Base-by-base conservation (phyloP, 345 rosid species). In the Acer yangbiense region DNA sequence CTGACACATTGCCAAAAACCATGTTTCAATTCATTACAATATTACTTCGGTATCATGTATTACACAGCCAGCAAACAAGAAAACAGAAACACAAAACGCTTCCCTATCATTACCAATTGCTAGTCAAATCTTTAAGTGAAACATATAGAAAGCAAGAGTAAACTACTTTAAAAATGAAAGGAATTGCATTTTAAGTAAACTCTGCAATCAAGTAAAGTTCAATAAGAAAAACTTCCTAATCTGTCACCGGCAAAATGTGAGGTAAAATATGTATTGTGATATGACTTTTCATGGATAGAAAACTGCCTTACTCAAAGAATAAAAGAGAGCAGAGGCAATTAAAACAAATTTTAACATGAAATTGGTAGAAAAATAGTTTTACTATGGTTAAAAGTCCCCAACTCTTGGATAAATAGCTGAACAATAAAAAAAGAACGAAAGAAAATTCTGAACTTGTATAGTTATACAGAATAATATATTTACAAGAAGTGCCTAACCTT, bases 401-500 rank as follows among this genome's bases (percentile, higher is more conserved):
- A 18, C 46, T 35, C 9, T 41, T 11, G 17, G 71, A 68, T n/a
- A 11, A 67, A 67, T n/a, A 41, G 13, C 48, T 67, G 21, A 67
- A 39, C 20, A 39, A 8, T 5, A 6, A 18, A 58, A 58, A 58
- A 58, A 6, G 0, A 18, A 17, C 0, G 5, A 57, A 57, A 57
- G 12, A 58, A 58, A 58, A 58, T 0, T 20, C 7, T 20, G 25
- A 14, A 58, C 32, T 41, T 67, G 71, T 46, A 3, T 67, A 68
- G 48, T 43, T 68, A 54, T 46, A 9, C 43, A 68, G 48, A 68
- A 41, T 68, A 68, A 39, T 20, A 68, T 18, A 39, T 14, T 68
- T 43, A 39, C 2, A 48, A 14, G 6, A 17, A 46, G 23, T 27
- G 21, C 8, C 86, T 74, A 68, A 95, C 99, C 91, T 91, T 85